Conservation (phyloP, 1,284 basidiomycete species). For the Cutaneotrichosporon spelunceum region DNA sequence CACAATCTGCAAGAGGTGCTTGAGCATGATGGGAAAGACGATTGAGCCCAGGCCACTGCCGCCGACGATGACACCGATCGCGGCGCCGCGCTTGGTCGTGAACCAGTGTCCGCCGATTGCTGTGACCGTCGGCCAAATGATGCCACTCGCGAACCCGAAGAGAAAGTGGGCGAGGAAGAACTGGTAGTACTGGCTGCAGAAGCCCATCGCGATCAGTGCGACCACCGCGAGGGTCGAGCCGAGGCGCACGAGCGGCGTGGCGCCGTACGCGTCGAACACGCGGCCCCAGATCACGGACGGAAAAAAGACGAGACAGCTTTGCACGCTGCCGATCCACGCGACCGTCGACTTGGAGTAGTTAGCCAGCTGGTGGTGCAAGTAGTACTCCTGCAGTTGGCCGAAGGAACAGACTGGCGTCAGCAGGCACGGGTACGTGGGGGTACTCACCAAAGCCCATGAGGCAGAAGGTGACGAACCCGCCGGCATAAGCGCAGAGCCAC, state of each 20-base stretch:
- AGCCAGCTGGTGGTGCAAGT: conserved; percentile 38
- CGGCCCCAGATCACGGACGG: conserved; percentile 40
- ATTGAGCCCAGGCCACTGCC: conserved; percentile 46
- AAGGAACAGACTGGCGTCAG: conserved; percentile 42
- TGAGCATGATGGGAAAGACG: conserved; percentile 47
- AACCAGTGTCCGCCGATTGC: conserved; percentile 49
- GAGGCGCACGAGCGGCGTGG: conserved; percentile 30
- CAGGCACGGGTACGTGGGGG: not conserved
- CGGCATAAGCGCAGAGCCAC: conserved; percentile 40
- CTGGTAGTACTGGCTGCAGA: conserved; percentile 46
- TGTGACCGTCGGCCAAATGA: conserved; percentile 42
- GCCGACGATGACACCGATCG: conserved; percentile 46
- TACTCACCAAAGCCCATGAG: conserved; percentile 47
- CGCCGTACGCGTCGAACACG: conserved; percentile 43
- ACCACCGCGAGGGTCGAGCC: conserved; percentile 38
- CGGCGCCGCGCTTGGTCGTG: conserved; percentile 37
- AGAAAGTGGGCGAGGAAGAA: conserved; percentile 44
- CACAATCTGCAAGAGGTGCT: conserved; percentile 33
- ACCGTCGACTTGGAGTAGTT: conserved; percentile 38
- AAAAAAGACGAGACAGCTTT: conserved; percentile 36
- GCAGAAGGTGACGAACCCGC: conserved; percentile 44
- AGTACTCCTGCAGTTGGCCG: conserved; percentile 43
- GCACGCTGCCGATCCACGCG: conserved; percentile 45
- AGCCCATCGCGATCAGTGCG: conserved; percentile 40
- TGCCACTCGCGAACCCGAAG: conserved; percentile 40